phyloP scores from a whole-genome alignment of 768 basidiomycete genomes.

The Serendipita sp. region DNA sequence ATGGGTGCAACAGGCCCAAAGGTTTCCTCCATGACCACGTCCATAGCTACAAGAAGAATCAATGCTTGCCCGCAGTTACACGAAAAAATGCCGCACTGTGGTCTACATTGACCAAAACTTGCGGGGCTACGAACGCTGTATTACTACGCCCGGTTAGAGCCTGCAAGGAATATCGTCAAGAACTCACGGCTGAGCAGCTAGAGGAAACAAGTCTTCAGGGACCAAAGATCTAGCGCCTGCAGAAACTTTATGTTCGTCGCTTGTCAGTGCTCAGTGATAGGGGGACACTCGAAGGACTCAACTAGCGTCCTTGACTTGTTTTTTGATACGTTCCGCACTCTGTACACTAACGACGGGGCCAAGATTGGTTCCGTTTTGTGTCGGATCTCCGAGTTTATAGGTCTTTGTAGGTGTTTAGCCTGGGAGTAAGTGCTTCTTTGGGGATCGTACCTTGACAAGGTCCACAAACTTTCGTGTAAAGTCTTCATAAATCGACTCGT shows the following conservation, averaged over 20 bases:
- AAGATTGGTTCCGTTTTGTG: constrained; percentile 50
- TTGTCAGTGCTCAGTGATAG: neutral
- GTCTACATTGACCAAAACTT: constrained; percentile 76
- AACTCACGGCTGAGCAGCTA: constrained; percentile 39
- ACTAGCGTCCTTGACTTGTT: constrained; percentile 78
- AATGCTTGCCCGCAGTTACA: neutral
- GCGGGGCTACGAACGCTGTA: constrained; percentile 77
- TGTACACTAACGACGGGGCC: constrained; percentile 87
- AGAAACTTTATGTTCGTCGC: constrained; percentile 28
- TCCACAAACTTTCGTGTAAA: constrained; percentile 65
- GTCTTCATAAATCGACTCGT: constrained; percentile 60
- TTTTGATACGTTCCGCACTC: constrained; percentile 69
- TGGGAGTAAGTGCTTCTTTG: neutral
- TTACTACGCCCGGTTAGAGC: constrained; percentile 28
- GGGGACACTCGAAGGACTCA: neutral
- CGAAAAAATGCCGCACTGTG: constrained; percentile 43
- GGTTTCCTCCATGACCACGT: constrained; percentile 83
- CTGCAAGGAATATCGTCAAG: constrained; percentile 14
- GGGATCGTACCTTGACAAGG: constrained; percentile 42
- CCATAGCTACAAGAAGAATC: constrained; percentile 45
- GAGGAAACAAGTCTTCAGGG: constrained; percentile 45
- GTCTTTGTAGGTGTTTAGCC: constrained; percentile 24
- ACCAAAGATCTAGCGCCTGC: constrained; percentile 70
- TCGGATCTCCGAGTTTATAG: constrained; percentile 82
- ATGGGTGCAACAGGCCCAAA: constrained; percentile 92